Conservation (phyloP, 2,329 filamentous ascomycete species). For the Coccinonectria pachysandricola region DNA sequence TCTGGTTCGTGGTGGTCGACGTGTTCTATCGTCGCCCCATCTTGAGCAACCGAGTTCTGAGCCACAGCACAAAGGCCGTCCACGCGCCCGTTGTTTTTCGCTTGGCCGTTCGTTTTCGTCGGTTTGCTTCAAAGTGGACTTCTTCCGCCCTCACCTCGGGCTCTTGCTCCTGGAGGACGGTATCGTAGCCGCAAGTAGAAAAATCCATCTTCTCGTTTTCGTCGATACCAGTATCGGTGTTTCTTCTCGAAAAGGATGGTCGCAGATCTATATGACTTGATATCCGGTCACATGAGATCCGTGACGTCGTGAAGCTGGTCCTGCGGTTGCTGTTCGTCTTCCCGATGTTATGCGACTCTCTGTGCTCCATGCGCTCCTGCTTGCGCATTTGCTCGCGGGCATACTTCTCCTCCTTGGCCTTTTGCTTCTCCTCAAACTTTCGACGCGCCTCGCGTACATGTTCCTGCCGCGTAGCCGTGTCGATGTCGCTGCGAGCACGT, state of each 20-base stretch:
- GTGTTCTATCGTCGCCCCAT: conserved; percentile 28
- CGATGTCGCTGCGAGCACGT: conserved; percentile 50
- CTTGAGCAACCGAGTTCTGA: conserved; percentile 42
- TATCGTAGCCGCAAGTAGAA: conserved; percentile 37
- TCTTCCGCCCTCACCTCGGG: conserved; percentile 27
- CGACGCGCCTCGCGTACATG: conserved; percentile 51
- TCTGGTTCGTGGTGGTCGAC: conserved; percentile 11
- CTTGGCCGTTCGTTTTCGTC: conserved; percentile 40
- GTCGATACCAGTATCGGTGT: conserved; percentile 11
- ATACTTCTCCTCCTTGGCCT: conserved; percentile 51
- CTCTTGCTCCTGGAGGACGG: conserved; percentile 21
- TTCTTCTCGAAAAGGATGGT: conserved; percentile 19
- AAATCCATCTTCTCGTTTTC: conserved; percentile 34
- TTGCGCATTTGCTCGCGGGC: conserved; percentile 48
- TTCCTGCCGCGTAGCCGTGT: conserved; percentile 42
- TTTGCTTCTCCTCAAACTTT: conserved; percentile 53
- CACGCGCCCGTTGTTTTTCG: conserved; percentile 51
- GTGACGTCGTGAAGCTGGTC: conserved; percentile 24
- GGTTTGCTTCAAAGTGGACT: conserved; percentile 32
- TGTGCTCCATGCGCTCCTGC: conserved; percentile 47
- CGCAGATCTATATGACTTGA: conserved; percentile 22
- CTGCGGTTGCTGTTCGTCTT: conserved; percentile 38
- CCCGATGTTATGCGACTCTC: conserved; percentile 41
- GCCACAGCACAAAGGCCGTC: conserved; percentile 54
- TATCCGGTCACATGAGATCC: conserved; percentile 23